Base-by-base conservation (phyloP, 1,139 yeast genomes). In the Blastobotrys arbuscula region DNA sequence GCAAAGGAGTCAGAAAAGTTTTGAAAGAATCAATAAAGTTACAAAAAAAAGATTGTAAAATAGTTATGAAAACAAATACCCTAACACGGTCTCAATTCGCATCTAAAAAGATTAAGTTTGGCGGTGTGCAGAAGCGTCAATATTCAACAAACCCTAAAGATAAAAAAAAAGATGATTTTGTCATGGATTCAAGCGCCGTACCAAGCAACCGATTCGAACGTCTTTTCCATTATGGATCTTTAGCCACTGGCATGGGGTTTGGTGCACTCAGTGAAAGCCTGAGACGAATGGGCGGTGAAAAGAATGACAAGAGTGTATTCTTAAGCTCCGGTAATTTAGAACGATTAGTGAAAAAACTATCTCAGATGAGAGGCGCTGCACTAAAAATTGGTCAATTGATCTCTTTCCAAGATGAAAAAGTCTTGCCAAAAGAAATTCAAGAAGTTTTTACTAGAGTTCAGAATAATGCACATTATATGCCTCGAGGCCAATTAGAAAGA, bases 351-450 rank as follows among this genome's bases (percentile, higher is more conserved):
- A 80, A 78, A 57, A 89, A 88, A 65, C 80, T 92, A 59, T 81
- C 94, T 47, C 82, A 86, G 62, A 92, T 92, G 99, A 77, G 99
- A 63, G 99, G 99, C 13, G 99, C 98, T 2, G 99, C 98, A 2
- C 74, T 92, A 60, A 92, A 92, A 64, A 78, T 92, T 48, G 99
- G 98, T 15, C 99, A 92, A 69, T 79, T 92, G 83, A 72, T 94
- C 66, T 87, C 96, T 2, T 90, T 92, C 66, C 98, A 92, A 67
- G 98, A 71, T 50, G 79, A 85, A 50, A 76, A 86, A 34, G 79
- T 92, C 30, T 71, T 92, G 42, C 97, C 98, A 0, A 76, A 77
- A 33, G 97, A 90, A 62, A 77, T 92, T 52, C 95, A 89, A 59
- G 78, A 81, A 57, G 81, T 92, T 40, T 71, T 92, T 58, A 72